Conservation (phyloP, 2,329 filamentous ascomycete species). For the Fusarium coicis region DNA sequence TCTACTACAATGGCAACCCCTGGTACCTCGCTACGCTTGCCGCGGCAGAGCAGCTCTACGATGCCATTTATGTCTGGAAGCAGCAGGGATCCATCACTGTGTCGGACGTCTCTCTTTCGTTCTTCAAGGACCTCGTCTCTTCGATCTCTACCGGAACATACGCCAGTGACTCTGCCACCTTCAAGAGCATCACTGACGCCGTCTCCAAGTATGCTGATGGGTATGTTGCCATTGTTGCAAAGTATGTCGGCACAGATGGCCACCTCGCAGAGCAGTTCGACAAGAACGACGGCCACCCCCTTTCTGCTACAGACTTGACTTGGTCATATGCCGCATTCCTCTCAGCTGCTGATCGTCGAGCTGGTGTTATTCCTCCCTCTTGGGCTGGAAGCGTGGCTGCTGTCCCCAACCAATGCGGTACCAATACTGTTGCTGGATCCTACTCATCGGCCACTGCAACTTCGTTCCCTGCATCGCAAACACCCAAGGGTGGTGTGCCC, state of each 20-base stretch:
- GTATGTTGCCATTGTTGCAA: slow-evolving; percentile 70
- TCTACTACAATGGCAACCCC: slow-evolving; percentile 82
- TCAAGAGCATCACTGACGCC: slow-evolving; percentile 65
- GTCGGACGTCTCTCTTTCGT: slow-evolving; percentile 71
- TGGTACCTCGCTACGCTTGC: slow-evolving; percentile 84
- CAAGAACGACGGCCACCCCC: slow-evolving; percentile 61
- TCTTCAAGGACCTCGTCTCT: slow-evolving; percentile 75
- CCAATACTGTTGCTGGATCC: slow-evolving; percentile 58
- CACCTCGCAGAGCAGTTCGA: slow-evolving; percentile 75
- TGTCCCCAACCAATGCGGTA: slow-evolving; percentile 61
- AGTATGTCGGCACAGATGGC: slow-evolving; percentile 72
- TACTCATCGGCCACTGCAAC: slow-evolving; percentile 62
- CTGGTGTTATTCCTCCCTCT: slow-evolving; percentile 63
- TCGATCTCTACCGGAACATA: slow-evolving; percentile 72
- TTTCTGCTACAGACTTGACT: slow-evolving; percentile 74
- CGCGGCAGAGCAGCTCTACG: slow-evolving; percentile 83
- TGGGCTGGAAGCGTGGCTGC: slow-evolving; percentile 62
- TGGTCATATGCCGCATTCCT: slow-evolving; percentile 80
- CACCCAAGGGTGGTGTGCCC: slow-evolving; percentile 51
- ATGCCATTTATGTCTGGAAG: slow-evolving; percentile 78
- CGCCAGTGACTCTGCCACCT: slow-evolving; percentile 57
- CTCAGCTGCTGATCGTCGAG: slow-evolving; percentile 68
- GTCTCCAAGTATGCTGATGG: slow-evolving; percentile 68
- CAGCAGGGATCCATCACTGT: slow-evolving; percentile 71
- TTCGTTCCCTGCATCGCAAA: slow-evolving; percentile 62